Evolutionary conservation across 2,329 filamentous ascomycete genomes (phyloP).

Genomic region (Eutypella sp.): DNA sequence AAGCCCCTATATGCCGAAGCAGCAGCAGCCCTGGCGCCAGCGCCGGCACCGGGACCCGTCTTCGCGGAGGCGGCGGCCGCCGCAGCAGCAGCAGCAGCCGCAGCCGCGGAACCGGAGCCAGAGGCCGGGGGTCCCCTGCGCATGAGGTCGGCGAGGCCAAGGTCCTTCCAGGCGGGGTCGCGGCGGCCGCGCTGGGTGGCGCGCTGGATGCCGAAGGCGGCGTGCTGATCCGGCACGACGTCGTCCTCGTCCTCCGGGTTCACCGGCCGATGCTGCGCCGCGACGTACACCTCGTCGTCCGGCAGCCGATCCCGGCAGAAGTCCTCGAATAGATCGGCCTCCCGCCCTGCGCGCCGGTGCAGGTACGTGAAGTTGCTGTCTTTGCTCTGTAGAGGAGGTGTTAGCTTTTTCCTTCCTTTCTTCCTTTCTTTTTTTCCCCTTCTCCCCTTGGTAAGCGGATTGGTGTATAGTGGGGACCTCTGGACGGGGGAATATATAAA

Average conservation of each 20-base stretch:
- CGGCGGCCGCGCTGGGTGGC: constrained; percentile 66
- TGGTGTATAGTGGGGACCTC: too few relatives aligned
- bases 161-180: constrained; percentile 74
- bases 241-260: constrained; percentile 88
- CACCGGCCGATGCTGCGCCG: constrained; percentile 71
- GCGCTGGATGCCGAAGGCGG: constrained; percentile 78
- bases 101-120: constrained; percentile 1
- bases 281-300: constrained; percentile 79
- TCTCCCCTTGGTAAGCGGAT: too few relatives aligned
- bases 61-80: constrained; percentile 14
- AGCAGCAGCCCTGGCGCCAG: constrained; percentile 4
- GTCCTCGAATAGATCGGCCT: constrained; percentile 76
- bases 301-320: constrained; percentile 66
- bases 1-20: constrained; percentile 22
- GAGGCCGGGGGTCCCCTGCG: constrained; percentile 46
- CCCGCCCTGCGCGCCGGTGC: constrained; percentile 66
- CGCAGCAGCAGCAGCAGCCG: constrained; percentile 5
- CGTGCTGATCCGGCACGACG: constrained; percentile 82
- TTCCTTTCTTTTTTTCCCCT: background rate
- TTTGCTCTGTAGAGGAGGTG: constrained; percentile 49
- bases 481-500: too few relatives aligned
- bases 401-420: too few relatives aligned
- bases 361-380: constrained; percentile 72
- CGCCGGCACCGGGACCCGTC: constrained; percentile 2
- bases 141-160: constrained; percentile 69